phyloP scores from a whole-genome alignment of 2,329 filamentous ascomycete species.

The Hypoxylon rubiginosum region DNA sequence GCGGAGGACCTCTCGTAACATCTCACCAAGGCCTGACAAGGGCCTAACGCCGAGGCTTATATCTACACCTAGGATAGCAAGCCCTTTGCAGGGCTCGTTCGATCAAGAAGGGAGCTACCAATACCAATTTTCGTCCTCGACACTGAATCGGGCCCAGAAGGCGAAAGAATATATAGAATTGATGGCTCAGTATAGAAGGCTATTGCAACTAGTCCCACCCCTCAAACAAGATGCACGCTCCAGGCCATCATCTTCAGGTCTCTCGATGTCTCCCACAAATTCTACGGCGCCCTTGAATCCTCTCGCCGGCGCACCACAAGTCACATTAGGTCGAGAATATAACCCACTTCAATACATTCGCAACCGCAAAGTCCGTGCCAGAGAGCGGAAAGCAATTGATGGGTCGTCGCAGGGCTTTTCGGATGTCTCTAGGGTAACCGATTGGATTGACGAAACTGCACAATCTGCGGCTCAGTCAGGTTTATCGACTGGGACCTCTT shows the following conservation, averaged over 20 bases:
- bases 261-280: slow-evolving; percentile 57
- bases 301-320: slow-evolving; percentile 52
- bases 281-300: slow-evolving; percentile 46
- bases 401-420: slow-evolving; percentile 82
- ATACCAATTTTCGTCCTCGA: slow-evolving; percentile 82
- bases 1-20: slow-evolving; percentile 70
- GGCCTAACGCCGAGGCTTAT: slow-evolving; percentile 57
- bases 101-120: slow-evolving; percentile 65
- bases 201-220: slow-evolving; percentile 84
- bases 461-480: slow-evolving; percentile 58
- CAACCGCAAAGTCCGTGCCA: slow-evolving; percentile 86
- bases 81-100: slow-evolving; percentile 63
- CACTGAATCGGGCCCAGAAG: slow-evolving; percentile 84
- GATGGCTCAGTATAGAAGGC: slow-evolving; percentile 83
- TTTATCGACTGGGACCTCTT: slow-evolving; percentile 52
- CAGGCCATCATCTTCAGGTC: slow-evolving; percentile 57
- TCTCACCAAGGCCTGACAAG: slow-evolving; percentile 69
- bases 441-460: slow-evolving; percentile 82
- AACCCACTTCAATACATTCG: slow-evolving; percentile 94
- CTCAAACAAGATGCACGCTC: slow-evolving; percentile 64
- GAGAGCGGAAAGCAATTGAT: slow-evolving; percentile 81
- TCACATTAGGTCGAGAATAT: slow-evolving; percentile 76
- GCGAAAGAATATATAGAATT: slow-evolving; percentile 89
- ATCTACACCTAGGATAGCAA: slow-evolving; percentile 58
- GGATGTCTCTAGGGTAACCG: slow-evolving; percentile 76